Conservation (phyloP, 1,139 yeast species). For the Zygotorulaspora mrakii region DNA sequence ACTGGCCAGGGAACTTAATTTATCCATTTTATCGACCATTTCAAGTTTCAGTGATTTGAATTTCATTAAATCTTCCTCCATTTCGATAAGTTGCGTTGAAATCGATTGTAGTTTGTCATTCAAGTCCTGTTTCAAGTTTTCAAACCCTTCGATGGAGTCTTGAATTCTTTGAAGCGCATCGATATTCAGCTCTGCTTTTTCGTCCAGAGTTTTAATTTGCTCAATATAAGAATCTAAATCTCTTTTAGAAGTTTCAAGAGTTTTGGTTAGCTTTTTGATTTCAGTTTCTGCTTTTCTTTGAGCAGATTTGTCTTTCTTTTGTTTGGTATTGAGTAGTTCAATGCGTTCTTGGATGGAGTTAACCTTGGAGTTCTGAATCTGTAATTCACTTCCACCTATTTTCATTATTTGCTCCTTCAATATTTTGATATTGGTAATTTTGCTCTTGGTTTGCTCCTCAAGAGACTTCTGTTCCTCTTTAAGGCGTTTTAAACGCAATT, state of each 20-base stretch:
- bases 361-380: slow-evolving; percentile 77
- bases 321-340: slow-evolving; percentile 56
- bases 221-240: slow-evolving; percentile 39
- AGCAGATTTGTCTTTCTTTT: slow-evolving; percentile 59
- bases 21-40: slow-evolving; percentile 60
- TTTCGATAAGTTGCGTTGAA: slow-evolving; percentile 48
- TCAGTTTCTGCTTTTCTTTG: slow-evolving; percentile 66
- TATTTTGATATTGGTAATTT: slow-evolving; percentile 54
- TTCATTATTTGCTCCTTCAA: slow-evolving; percentile 80
- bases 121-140: slow-evolving; percentile 30
- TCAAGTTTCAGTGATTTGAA: slow-evolving; percentile 70
- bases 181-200: slow-evolving; percentile 38
- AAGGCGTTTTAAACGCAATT: slow-evolving; percentile 27
- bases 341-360: slow-evolving; percentile 69
- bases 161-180: slow-evolving; percentile 38
- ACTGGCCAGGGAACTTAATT: slow-evolving; percentile 44
- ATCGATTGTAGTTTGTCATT: slow-evolving; percentile 32
- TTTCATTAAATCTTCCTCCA: slow-evolving; percentile 53
- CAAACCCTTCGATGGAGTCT: slow-evolving; percentile 32
- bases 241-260: slow-evolving; percentile 34
- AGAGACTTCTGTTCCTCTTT: slow-evolving; percentile 38
- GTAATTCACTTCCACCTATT: slow-evolving; percentile 85
- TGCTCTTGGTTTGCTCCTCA: slow-evolving; percentile 52
- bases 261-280: slow-evolving; percentile 52
- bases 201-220: slow-evolving; percentile 54